phyloP scores from a whole-genome alignment of 2,329 filamentous ascomycete genomes.

The Macrophomina phaseolina region DNA sequence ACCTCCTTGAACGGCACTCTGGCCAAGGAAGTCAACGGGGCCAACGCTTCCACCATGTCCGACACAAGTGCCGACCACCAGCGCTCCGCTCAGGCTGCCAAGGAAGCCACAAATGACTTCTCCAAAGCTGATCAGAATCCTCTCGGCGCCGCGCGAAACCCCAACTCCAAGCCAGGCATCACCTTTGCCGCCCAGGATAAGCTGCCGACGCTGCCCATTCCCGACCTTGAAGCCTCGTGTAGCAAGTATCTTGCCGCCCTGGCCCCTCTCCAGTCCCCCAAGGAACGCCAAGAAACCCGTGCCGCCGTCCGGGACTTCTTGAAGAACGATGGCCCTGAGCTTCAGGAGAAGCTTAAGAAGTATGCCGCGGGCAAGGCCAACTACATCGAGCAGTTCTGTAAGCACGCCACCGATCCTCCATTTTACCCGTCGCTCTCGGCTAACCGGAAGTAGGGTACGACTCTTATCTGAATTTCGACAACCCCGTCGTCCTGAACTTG shows the following conservation, averaged over 20 bases:
- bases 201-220: slow-evolving; percentile 90
- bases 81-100: slow-evolving; percentile 58
- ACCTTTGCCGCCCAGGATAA: slow-evolving; percentile 90
- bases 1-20: slow-evolving; percentile 76
- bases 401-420: slow-evolving; percentile 45
- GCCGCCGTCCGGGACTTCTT: slow-evolving; percentile 84
- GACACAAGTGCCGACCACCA: slow-evolving; percentile 42
- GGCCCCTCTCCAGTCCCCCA: slow-evolving; percentile 76
- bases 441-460: slow-evolving; percentile 77
- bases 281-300: slow-evolving; percentile 83
- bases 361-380: slow-evolving; percentile 92
- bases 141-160: slow-evolving; percentile 55
- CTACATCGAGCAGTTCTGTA: slow-evolving; percentile 99
- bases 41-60: slow-evolving; percentile 46
- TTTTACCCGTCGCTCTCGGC: not conserved
- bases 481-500: slow-evolving; percentile 94
- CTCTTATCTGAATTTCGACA: slow-evolving; percentile 97
- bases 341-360: slow-evolving; percentile 87
- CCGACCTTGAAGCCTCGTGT: slow-evolving; percentile 79
- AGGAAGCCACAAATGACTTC: slow-evolving; percentile 58
- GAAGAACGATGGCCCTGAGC: slow-evolving; percentile 75
- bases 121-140: slow-evolving; percentile 54
- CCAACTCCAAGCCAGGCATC: slow-evolving; percentile 70
- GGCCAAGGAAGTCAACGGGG: slow-evolving; percentile 42
- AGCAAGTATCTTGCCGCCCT: slow-evolving; percentile 80